Base-by-base conservation (phyloP, 208 protist genomes). In the Leptomonas pyrrhocoris region DNA sequence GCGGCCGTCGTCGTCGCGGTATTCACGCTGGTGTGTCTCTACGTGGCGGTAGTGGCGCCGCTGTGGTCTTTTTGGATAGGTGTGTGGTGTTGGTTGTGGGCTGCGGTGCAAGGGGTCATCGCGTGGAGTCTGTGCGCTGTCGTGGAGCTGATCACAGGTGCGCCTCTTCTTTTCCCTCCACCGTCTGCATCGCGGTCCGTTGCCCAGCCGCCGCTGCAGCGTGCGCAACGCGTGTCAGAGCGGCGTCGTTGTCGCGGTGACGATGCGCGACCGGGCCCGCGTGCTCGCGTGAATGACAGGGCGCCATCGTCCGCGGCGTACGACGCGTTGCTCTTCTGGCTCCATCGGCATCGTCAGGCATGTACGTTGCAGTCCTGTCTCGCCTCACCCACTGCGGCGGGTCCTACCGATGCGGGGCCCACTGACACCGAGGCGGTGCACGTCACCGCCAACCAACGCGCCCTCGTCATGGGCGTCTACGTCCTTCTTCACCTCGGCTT, bases 401-500 rank as follows among this genome's bases (percentile, higher is more conserved):
- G 34, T 9, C 9, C 7, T 38, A 34, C 34, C 12, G 40, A 34
- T 2, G 23, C 15, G n/a, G 7, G 28, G 0, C 12, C 46, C 23
- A 15, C 43, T 1, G 2, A 38, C 23, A 25, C 46, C 0, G 61
- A 61, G 56, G 46, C 30, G 23, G 68, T 60, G 50, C 55, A 68
- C 42, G 54, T 80, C 46, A 68, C 63, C 30, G 63, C 77, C 13
- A 65, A 40, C 11, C 73, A 79, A 45, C 82, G 82, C 27, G 64
- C 48, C 11, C 19, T 19, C 19, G 64, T 79, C 31, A 36, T 83
- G 36, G 75, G 76, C 15, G 66, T 79, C 30, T 84, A 86, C 68
- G 80, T 61, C 51, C 55, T 75, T 4, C 66, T 86, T 19, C 83
- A 83, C 62, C 59, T 93, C 43, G 60, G 53, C 27, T 46, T 81